phyloP scores from a whole-genome alignment of 1,139 yeast genomes.

The Candida sojae region DNA sequence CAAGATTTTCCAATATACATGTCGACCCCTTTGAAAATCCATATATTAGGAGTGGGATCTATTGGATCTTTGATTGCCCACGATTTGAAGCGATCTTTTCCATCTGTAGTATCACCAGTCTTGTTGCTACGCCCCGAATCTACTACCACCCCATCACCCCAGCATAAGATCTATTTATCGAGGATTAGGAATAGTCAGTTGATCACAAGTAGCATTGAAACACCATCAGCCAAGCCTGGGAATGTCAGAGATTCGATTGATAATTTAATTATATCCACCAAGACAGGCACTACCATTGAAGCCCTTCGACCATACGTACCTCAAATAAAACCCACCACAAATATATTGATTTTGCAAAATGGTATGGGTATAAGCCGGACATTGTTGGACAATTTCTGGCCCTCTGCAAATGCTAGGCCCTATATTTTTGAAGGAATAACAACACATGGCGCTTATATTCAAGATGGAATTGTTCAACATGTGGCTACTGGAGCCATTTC shows the following conservation, averaged over 20 bases:
- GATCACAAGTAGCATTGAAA: background rate
- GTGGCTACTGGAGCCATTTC: slow-evolving; percentile 67
- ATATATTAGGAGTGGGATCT: slow-evolving; percentile 48
- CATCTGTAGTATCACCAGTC: slow-evolving; percentile 7
- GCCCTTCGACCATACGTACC: slow-evolving; percentile 50
- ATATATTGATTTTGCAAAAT: slow-evolving; percentile 71
- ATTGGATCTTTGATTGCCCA: slow-evolving; percentile 43
- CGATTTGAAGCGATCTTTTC: slow-evolving; percentile 36
- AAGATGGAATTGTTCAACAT: slow-evolving; percentile 53
- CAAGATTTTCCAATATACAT: background rate
- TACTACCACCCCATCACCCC: background rate
- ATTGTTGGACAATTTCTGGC: slow-evolving; percentile 59
- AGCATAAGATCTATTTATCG: slow-evolving; percentile 30
- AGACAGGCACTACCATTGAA: slow-evolving; percentile 53
- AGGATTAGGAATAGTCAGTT: slow-evolving; percentile 1
- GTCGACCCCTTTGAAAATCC: slow-evolving; percentile 16
- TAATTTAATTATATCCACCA: slow-evolving; percentile 63
- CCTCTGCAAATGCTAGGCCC: slow-evolving; percentile 44
- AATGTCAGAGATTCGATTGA: slow-evolving; percentile 28
- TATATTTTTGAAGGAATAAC: slow-evolving; percentile 70
- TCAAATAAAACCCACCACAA: slow-evolving; percentile 44
- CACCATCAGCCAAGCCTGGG: background rate
- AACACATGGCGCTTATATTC: slow-evolving; percentile 73
- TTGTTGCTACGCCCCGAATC: slow-evolving; percentile 6
- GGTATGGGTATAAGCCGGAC: slow-evolving; percentile 71